Percentiles rank a stretch among this genome's conserved stretches.
phyloP scores from a whole-genome alignment of 2,329 filamentous ascomycete genomes.

The Cordyceps tenuipes region DNA sequence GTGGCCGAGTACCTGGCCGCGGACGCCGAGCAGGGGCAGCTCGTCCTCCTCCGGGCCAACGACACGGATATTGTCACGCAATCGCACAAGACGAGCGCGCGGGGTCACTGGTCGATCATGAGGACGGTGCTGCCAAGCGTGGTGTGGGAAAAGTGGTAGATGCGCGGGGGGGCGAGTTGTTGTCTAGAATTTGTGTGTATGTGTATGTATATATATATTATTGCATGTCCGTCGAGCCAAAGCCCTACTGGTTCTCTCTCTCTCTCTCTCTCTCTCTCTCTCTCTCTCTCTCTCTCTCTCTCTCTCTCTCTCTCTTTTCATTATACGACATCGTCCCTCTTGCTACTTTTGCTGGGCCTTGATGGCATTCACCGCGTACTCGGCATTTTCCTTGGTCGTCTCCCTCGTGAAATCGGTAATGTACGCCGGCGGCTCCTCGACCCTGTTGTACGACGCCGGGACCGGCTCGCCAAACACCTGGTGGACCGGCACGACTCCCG shows the following conservation, averaged over 20 bases:
- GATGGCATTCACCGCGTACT: conserved; percentile 22
- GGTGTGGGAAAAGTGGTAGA: conserved; percentile 83
- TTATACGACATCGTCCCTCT: not conserved
- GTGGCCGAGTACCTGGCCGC: conserved; percentile 37
- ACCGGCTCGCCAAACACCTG: conserved; percentile 56
- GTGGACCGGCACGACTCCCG: conserved; percentile 54
- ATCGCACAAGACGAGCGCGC: conserved; percentile 67
- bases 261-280: too few species aligned
- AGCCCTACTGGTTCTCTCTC: not conserved
- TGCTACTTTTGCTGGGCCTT: conserved; percentile 20
- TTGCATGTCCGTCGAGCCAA: not conserved
- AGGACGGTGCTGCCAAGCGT: conserved; percentile 65
- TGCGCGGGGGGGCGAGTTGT: too few species aligned
- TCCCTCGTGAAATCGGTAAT: conserved; percentile 29
- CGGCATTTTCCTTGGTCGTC: not conserved
- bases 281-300: too few species aligned
- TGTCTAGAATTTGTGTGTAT: not conserved
- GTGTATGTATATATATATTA: not conserved
- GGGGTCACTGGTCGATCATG: conserved; percentile 91
- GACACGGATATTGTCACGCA: conserved; percentile 58
- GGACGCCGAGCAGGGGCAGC: conserved; percentile 23
- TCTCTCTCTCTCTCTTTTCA: not conserved
- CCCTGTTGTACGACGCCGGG: conserved; percentile 48
- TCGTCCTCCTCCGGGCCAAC: conserved; percentile 52
- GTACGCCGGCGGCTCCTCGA: conserved; percentile 52